Evolutionary conservation across 768 basidiomycete genomes (phyloP).

Genomic region (Xerocomellus amylosporus): DNA sequence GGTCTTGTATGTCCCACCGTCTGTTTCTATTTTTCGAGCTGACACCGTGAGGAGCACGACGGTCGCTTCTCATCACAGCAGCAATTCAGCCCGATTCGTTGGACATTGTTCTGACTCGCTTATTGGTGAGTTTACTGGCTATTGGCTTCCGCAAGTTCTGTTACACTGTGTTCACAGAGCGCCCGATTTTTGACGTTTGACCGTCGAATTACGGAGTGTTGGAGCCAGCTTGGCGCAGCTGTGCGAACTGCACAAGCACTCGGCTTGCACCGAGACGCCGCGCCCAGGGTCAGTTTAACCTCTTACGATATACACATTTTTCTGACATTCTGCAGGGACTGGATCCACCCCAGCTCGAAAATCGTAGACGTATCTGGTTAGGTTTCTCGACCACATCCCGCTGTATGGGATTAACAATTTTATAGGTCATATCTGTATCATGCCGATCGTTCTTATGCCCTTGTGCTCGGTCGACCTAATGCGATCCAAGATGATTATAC

Average conservation of each 20-base stretch:
- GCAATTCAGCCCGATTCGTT: conserved; percentile 92
- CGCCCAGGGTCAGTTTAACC: conserved; percentile 61
- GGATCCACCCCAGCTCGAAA: conserved; percentile 76
- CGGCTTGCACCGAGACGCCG: conserved; percentile 87
- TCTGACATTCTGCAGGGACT: conserved; percentile 48
- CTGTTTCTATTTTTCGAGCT: conserved; percentile 12
- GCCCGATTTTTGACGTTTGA: conserved; percentile 72
- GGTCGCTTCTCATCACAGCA: conserved; percentile 85
- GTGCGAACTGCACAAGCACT: conserved; percentile 92
- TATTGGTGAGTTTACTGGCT: conserved; percentile 49
- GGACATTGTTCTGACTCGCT: conserved; percentile 88
- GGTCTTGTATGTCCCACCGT: conserved; percentile 71
- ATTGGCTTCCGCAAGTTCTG: neutral
- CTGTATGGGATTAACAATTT: conserved; percentile 4
- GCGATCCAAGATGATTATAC: conserved; percentile 89
- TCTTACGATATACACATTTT: neutral
- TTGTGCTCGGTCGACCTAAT: conserved; percentile 87
- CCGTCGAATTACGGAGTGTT: conserved; percentile 89
- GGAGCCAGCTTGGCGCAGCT: conserved; percentile 93
- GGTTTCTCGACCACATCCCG: neutral
- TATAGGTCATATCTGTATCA: conserved; percentile 87
- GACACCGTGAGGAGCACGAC: conserved; percentile 55
- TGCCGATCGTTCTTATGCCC: conserved; percentile 88
- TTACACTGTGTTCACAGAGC: conserved; percentile 41
- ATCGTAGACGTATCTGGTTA: conserved; percentile 87